These are phyloP conservation scores for Neurospora cerealis DNA, from an alignment of 495 filamentous ascomycete genomes.

Conservation along the genomic window DNA sequence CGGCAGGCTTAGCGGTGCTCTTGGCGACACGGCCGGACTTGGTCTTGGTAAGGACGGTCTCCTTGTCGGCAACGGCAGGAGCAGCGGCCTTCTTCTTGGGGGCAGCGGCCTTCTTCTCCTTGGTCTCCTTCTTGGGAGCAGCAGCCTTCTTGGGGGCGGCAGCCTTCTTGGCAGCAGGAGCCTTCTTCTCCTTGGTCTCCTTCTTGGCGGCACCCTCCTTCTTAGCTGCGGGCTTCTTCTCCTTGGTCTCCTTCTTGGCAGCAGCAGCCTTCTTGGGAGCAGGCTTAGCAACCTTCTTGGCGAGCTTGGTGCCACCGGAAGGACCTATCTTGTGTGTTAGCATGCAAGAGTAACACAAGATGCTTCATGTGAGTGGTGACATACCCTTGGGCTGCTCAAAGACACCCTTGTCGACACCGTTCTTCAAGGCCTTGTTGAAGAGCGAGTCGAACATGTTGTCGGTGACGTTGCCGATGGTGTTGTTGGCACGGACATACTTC, in stretches of 20 bases:
- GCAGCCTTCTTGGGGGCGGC: conserved; percentile 26
- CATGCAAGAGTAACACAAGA: neutral
- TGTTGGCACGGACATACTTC: conserved; percentile 97
- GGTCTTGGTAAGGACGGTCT: conserved; percentile 67
- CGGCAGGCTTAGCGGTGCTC: conserved; percentile 43
- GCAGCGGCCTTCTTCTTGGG: conserved; percentile 33
- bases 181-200: conserved; percentile 16
- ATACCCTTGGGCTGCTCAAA: conserved; percentile 95
- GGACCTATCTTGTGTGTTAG: conserved; percentile 47
- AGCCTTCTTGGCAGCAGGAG: conserved; percentile 4
- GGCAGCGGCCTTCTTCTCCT: conserved; percentile 36
- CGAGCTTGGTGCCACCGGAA: conserved; percentile 93
- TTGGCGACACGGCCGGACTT: conserved; percentile 88
- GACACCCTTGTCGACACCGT: conserved; percentile 79
- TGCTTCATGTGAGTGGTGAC: conserved; percentile 14
- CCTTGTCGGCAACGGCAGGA: conserved; percentile 38
- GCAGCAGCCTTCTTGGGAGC: conserved; percentile 31
- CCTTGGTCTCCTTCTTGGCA: conserved; percentile 26
- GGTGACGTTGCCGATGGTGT: conserved; percentile 59
- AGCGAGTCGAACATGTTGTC: conserved; percentile 75
- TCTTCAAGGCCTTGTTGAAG: conserved; percentile 87
- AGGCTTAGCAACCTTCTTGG: conserved; percentile 59
- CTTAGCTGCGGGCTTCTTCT: conserved; percentile 33
- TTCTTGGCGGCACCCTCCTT: conserved; percentile 21
- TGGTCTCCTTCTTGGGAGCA: conserved; percentile 27